phyloP scores from a whole-genome alignment of 257 asterid genomes.

The Fraxinus americana region DNA sequence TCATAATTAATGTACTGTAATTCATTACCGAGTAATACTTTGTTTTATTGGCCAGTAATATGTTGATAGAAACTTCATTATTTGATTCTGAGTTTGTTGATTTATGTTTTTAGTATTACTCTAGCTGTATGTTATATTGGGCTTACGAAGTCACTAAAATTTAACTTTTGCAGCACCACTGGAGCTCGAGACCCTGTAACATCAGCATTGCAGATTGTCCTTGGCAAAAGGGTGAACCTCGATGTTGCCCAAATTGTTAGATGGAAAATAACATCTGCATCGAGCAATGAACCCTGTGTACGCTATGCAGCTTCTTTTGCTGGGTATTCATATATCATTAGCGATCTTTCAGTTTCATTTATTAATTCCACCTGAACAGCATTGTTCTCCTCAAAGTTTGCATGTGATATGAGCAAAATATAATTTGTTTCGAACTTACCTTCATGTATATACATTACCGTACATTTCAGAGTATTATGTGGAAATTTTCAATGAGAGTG shows the following conservation, averaged over 20 bases:
- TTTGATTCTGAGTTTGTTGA: neutral
- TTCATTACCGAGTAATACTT: neutral
- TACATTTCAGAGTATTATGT: neutral
- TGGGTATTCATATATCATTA: constrained; percentile 60
- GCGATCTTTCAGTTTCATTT: constrained; percentile 12
- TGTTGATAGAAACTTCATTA: neutral
- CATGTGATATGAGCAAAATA: neutral
- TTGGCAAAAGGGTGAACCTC: constrained; percentile 80
- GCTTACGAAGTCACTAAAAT: constrained; percentile 1
- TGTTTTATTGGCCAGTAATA: neutral
- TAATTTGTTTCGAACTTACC: neutral
- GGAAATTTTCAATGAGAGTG: neutral
- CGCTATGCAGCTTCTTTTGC: constrained; percentile 99
- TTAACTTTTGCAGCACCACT: constrained; percentile 77
- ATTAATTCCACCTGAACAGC: constrained; percentile 7
- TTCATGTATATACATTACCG: neutral
- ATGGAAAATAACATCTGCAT: constrained; percentile 71
- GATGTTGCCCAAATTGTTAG: constrained; percentile 94
- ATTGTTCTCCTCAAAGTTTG: constrained; percentile 2
- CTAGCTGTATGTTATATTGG: constrained; percentile 16
- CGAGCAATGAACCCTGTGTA: constrained; percentile 82
- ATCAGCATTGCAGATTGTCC: constrained; percentile 90
- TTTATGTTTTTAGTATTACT: constrained; percentile 3
- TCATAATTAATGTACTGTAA: neutral
- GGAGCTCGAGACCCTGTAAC: constrained; percentile 95